phyloP scores from a whole-genome alignment of 2,329 filamentous ascomycete species.

The Exutisphaerella laricina region DNA sequence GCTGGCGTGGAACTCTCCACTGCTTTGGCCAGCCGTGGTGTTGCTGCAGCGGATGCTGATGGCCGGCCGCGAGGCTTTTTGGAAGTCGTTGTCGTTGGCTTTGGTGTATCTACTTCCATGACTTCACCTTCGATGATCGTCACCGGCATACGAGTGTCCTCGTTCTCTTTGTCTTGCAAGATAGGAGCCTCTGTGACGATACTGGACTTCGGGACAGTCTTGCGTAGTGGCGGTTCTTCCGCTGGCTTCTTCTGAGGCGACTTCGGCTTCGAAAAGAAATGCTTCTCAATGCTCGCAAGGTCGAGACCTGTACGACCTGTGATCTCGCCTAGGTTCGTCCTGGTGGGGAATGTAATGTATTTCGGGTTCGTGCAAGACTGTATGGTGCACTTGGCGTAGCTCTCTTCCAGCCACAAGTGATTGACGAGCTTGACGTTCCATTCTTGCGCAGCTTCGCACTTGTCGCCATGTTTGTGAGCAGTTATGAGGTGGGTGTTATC shows the following conservation, averaged over 20 bases:
- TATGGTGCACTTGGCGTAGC: constrained; percentile 80
- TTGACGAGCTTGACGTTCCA: constrained; percentile 90
- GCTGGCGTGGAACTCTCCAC: constrained; percentile 84
- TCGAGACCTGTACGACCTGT: constrained; percentile 85
- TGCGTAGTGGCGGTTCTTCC: constrained; percentile 19
- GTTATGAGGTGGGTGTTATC: constrained; percentile 96
- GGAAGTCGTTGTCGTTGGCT: constrained; percentile 18
- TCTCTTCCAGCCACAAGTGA: constrained; percentile 96
- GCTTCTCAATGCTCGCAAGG: constrained; percentile 63
- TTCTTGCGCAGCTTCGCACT: constrained; percentile 84
- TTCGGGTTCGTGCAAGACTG: constrained; percentile 66
- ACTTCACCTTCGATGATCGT: constrained; percentile 20
- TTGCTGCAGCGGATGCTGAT: constrained; percentile 15
- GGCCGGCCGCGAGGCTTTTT: constrained; percentile 29
- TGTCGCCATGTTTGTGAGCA: constrained; percentile 82
- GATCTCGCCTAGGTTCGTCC: constrained; percentile 88
- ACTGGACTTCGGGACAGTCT: constrained; percentile 21
- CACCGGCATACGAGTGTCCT: constrained; percentile 8
- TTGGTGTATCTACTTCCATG: constrained; percentile 21
- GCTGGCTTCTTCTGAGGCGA: constrained; percentile 23
- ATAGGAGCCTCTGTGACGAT: constrained; percentile 6
- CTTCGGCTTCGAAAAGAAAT: constrained; percentile 49
- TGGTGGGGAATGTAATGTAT: constrained; percentile 79
- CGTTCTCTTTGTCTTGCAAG: constrained; percentile 4
- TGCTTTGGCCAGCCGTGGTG: constrained; percentile 37